Conservation (phyloP, 202 grass and related monocot species). For the Cymbopogon flexuosus region DNA sequence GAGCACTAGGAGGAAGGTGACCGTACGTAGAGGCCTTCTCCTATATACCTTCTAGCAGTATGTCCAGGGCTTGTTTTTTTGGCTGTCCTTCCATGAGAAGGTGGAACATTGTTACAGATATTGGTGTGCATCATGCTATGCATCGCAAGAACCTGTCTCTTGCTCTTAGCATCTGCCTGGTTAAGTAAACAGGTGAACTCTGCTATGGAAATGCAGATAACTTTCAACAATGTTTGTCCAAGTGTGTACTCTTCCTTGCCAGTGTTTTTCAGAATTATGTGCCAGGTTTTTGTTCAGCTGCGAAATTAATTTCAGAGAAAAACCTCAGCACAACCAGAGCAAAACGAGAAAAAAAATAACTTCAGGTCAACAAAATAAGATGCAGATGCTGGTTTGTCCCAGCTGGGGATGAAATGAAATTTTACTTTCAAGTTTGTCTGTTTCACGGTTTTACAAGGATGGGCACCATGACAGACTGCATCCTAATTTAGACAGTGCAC, state of each 20-base stretch:
- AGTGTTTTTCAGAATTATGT: neutral
- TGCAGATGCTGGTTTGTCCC: neutral
- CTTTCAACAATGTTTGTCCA: neutral
- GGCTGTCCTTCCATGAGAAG: slow-evolving; percentile 26
- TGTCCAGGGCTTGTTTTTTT: slow-evolving; percentile 23
- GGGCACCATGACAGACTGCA: neutral
- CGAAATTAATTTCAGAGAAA: neutral
- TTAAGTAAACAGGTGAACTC: neutral
- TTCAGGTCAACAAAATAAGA: neutral
- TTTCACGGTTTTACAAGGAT: slow-evolving; percentile 25
- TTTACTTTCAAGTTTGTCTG: neutral
- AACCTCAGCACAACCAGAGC: neutral
- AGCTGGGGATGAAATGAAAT: neutral
- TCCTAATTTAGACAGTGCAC: neutral
- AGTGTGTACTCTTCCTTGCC: neutral
- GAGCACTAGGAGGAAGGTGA: slow-evolving; percentile 15
- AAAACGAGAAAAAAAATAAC: neutral
- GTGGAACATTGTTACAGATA: slow-evolving; percentile 24
- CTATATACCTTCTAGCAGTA: slow-evolving; percentile 26
- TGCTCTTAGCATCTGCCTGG: neutral
- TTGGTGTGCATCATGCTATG: slow-evolving; percentile 27
- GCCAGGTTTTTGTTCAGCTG: neutral
- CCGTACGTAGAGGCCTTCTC: slow-evolving; percentile 30
- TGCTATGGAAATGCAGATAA: slow-evolving; percentile 3
- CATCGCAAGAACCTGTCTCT: neutral